Conservation (phyloP, 2,329 filamentous ascomycete species). For the Aspergillus fumigatus region DNA sequence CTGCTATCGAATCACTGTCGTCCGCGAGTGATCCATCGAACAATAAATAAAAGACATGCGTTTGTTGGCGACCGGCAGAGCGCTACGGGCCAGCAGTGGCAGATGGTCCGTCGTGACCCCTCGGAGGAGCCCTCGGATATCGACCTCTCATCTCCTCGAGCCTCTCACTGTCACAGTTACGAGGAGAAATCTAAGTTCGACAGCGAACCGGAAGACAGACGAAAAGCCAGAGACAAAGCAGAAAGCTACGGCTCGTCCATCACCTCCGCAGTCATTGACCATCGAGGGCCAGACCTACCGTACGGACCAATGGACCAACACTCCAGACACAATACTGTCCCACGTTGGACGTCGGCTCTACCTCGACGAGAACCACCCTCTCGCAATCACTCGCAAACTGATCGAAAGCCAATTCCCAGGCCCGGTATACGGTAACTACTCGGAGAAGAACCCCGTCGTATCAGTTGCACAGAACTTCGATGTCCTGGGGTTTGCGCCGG, state of each 20-base stretch:
- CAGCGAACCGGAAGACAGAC: slow-evolving; percentile 21
- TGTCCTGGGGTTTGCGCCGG: slow-evolving; percentile 81
- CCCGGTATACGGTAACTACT: slow-evolving; percentile 71
- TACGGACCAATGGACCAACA: slow-evolving; percentile 81
- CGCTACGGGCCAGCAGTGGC: slow-evolving; percentile 32
- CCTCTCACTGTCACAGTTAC: slow-evolving; percentile 12
- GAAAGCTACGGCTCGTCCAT: neutral
- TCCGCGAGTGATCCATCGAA: neutral
- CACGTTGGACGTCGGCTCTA: slow-evolving; percentile 77
- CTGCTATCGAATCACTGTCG: neutral
- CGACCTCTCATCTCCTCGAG: slow-evolving; percentile 17
- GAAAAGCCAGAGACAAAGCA: slow-evolving; percentile 10
- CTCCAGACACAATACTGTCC: slow-evolving; percentile 67
- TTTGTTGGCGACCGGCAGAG: slow-evolving; percentile 36
- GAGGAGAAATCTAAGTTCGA: slow-evolving; percentile 31
- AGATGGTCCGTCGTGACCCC: slow-evolving; percentile 29
- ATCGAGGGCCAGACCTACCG: slow-evolving; percentile 62
- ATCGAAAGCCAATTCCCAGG: slow-evolving; percentile 83
- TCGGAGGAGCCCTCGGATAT: slow-evolving; percentile 17
- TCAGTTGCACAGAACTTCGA: slow-evolving; percentile 88
- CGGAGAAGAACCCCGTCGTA: slow-evolving; percentile 76
- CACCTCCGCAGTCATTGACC: slow-evolving; percentile 37
- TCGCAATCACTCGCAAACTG: slow-evolving; percentile 84
- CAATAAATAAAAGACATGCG: slow-evolving; percentile 27
- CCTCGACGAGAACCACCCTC: slow-evolving; percentile 82